Percentiles rank a stretch among this genome's conserved stretches.
phyloP scores from a whole-genome alignment of 305 asterid species.

The Fraxinus greggii region DNA sequence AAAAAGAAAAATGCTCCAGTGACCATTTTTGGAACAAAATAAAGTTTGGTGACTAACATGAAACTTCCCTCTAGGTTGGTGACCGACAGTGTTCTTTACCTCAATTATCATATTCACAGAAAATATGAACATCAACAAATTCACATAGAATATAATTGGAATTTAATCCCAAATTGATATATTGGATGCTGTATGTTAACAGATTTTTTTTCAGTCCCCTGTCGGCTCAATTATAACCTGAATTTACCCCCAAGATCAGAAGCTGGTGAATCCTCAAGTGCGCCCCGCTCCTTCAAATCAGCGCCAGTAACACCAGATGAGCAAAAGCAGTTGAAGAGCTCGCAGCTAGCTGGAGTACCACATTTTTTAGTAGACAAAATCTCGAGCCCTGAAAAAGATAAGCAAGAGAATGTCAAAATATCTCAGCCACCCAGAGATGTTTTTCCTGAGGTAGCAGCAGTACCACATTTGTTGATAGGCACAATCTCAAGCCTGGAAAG shows the following conservation, averaged over 20 bases:
- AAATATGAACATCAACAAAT: neutral
- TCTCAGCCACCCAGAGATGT: constrained; percentile 33
- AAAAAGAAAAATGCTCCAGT: neutral
- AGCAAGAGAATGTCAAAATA: constrained; percentile 29
- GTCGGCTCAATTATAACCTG: constrained; percentile 37
- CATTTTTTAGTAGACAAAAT: constrained; percentile 29
- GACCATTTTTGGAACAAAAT: neutral
- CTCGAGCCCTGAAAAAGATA: constrained; percentile 34
- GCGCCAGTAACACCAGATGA: constrained; percentile 64
- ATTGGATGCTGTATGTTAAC: constrained; percentile 30
- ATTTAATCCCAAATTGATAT: constrained; percentile 8
- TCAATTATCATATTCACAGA: neutral
- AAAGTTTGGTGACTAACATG: neutral
- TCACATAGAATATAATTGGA: neutral
- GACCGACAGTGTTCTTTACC: neutral
- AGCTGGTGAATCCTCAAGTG: constrained; percentile 41
- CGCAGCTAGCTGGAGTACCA: constrained; percentile 37
- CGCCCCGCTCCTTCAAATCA: constrained; percentile 34
- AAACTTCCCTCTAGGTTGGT: neutral
- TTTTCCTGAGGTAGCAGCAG: neutral
- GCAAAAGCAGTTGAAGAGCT: constrained; percentile 38
- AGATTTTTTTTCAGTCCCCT: constrained; percentile 46
- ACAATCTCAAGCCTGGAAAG: constrained; percentile 37
- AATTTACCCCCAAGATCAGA: constrained; percentile 44
- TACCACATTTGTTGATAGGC: constrained; percentile 16